Percentiles rank a stretch among this genome's conserved stretches.
phyloP scores from a whole-genome alignment of 352 stramenopile genomes.

The Phytopythium sindhum region DNA sequence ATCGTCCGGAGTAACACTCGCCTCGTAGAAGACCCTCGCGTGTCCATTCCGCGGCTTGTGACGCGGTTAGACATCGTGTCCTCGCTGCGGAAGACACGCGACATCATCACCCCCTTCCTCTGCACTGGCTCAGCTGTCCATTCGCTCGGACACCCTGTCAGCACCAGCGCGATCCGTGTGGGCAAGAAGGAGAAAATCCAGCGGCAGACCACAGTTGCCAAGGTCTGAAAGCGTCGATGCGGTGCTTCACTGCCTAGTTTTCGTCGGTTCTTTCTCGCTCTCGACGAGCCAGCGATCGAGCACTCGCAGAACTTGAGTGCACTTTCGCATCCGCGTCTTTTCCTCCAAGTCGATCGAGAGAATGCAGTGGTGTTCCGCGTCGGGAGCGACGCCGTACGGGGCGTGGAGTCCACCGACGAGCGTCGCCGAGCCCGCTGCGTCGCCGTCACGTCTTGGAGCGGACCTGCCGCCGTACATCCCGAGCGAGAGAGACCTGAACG shows the following conservation, averaged over 20 bases:
- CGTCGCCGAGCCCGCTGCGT: background rate
- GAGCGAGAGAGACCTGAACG: conserved; percentile 1
- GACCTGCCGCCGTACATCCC: background rate
- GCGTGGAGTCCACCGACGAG: background rate
- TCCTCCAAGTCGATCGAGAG: background rate
- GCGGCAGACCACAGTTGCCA: background rate
- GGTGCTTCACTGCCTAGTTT: background rate
- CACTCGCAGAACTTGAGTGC: background rate
- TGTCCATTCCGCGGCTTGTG: background rate
- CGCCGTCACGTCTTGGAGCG: background rate
- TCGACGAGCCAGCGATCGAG: background rate
- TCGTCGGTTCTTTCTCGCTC: background rate
- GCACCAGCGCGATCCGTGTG: background rate
- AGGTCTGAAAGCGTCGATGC: background rate
- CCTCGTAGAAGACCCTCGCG: background rate
- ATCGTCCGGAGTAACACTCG: background rate
- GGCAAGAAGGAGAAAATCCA: background rate
- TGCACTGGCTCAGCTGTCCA: no score
- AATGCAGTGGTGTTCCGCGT: background rate
- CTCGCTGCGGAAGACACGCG: background rate
- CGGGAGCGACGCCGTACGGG: background rate
- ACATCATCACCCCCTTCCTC: background rate
- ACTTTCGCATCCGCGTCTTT: background rate
- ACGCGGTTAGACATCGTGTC: background rate
- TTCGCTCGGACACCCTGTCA: no score